These are phyloP conservation scores for Pseudocercospora fuligena DNA, from an alignment of 2,329 filamentous ascomycete species.

Conservation along the genomic window DNA sequence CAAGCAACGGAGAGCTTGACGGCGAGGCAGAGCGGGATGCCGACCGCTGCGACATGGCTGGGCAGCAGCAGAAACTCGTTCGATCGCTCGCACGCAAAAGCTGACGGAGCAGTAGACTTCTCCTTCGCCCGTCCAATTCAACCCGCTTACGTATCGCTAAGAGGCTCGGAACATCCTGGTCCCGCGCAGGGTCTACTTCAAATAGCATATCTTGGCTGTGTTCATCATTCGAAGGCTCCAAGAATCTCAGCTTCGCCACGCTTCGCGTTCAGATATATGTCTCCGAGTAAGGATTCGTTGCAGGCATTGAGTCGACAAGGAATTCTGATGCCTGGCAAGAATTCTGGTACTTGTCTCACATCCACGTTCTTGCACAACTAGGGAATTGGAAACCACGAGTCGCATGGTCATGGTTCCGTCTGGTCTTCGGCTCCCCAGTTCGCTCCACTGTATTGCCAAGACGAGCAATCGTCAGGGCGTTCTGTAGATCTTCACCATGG, in stretches of 20 bases:
- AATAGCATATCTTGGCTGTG: neutral
- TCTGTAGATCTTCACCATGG: neutral
- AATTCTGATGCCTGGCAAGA: neutral
- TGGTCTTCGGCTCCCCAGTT: neutral
- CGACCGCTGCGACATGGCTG: neutral
- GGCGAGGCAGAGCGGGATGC: neutral
- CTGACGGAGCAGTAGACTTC: neutral
- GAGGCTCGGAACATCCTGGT: neutral
- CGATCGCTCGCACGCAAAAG: neutral
- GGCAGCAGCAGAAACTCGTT: neutral
- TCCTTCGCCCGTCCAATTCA: neutral
- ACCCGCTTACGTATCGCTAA: neutral
- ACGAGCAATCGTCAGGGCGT: neutral
- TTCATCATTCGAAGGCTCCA: neutral
- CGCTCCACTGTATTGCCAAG: neutral
- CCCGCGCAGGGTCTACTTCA: neutral
- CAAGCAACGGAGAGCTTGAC: constrained; percentile 3
- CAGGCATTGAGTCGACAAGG: neutral
- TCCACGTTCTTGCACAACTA: neutral
- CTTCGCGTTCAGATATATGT: neutral
- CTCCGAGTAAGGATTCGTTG: neutral
- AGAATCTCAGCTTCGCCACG: neutral
- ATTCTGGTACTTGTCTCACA: neutral
- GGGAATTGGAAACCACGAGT: neutral
- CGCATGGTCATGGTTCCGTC: too few species aligned